Evolutionary conservation across 2,329 filamentous ascomycete species (phyloP), one percentile per base, ranked within the genome.

Genomic region (Drechslerella dactyloides): DNA sequence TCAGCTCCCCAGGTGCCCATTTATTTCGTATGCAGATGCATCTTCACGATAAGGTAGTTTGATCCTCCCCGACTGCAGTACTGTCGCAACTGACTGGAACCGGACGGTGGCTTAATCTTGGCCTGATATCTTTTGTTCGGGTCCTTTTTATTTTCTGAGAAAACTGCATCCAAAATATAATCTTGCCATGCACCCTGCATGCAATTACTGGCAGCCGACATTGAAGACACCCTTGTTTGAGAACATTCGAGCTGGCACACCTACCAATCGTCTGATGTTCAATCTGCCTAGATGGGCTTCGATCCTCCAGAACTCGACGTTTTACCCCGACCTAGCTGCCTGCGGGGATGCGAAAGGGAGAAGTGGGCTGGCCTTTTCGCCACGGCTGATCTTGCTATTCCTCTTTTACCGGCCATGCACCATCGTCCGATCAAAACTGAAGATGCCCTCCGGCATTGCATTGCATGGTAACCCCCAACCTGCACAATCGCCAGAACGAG

Each of bases 231-330:
- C 68, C 68, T 72, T 72, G 68, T 48, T 64, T 54, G 40, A 60
- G 54, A 33, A 72, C 60, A 64, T 60, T 65, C 42, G 54, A 48
- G 50, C 44, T 65, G 60, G 56, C 68, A 72, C 68, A 72, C 68
- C 68, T 65, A 65, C 68, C 68, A 65, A 65, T 72, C 68, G 68
- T 72, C 68, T 72, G 68, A 72, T 72, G 68, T 72, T 64, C 40
- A 63, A 55, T 59, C 53, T 50, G 19, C 50, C 54, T 46, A 69
- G 58, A 58, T 58, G 62, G 58, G 53, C 35, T 58, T 44, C 13
- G 54, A 62, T 58, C 44, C 57, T 54, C 27, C 58, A 54, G 63
- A 70, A 59, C 37, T 56, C 62, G 62, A 65, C 30, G 51, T 51
- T 51, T 58, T 54, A 33, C 50, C 60, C 24, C 37, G 55, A 60